Percentiles rank a stretch among this genome's conserved stretches.
These are phyloP conservation scores for Marsdenia floribunda DNA, from an alignment of 257 asterid species.

Conservation along the genomic window DNA sequence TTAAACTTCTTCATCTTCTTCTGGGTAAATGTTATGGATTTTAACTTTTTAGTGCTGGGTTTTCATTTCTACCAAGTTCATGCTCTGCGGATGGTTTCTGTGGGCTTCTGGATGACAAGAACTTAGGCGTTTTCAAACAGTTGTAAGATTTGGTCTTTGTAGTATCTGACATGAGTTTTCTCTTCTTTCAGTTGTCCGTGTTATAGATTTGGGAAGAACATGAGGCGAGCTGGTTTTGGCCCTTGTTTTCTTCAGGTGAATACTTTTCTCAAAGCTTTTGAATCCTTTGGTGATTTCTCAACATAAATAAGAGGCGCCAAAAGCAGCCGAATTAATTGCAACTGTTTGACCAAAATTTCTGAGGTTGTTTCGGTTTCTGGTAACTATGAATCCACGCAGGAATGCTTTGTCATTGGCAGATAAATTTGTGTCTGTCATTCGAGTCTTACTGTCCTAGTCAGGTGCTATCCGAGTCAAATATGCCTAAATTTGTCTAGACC, in stretches of 20 bases:
- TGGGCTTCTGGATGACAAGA: conserved; percentile 1
- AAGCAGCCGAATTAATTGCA: neutral
- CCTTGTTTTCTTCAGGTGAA: conserved; percentile 87
- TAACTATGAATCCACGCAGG: neutral
- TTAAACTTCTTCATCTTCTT: neutral
- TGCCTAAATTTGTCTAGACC: neutral
- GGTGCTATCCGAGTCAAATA: neutral
- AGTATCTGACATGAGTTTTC: conserved; percentile 18
- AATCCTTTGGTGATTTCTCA: neutral
- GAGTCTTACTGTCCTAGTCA: neutral
- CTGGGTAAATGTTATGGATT: neutral
- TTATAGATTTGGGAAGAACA: conserved; percentile 93
- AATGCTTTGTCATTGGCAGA: neutral
- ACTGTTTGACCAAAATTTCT: neutral
- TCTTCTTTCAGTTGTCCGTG: conserved; percentile 83
- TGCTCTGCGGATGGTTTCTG: neutral
- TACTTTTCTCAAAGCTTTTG: neutral
- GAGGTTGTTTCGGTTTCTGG: too few relatives aligned
- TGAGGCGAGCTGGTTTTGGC: conserved; percentile 91
- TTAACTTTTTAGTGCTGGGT: neutral
- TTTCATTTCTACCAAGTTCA: neutral
- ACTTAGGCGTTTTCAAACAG: neutral
- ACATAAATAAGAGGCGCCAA: too few relatives aligned
- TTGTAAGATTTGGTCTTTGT: conserved; percentile 5
- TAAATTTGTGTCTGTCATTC: neutral